These are phyloP conservation scores for Colletotrichum agaves DNA, from an alignment of 2,329 filamentous ascomycete genomes.

Conservation along the genomic window DNA sequence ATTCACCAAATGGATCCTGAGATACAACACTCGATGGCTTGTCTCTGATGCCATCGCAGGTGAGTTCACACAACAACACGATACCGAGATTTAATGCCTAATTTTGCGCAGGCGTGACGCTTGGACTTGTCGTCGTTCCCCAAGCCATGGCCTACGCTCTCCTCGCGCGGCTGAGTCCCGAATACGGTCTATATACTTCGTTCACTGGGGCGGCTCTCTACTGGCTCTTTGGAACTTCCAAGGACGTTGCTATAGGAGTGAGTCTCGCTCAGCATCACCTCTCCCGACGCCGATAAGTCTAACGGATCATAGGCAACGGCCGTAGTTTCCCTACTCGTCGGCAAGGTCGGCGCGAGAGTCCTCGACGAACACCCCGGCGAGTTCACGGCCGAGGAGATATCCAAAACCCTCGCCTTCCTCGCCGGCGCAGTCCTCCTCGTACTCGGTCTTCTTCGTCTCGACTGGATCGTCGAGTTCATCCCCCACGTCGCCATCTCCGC, in stretches of 20 bases:
- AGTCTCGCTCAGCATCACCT: slow-evolving; percentile 22
- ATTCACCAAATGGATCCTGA: slow-evolving; percentile 73
- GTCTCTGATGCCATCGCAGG: slow-evolving; percentile 79
- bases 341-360: slow-evolving; percentile 55
- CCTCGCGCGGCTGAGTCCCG: slow-evolving; percentile 72
- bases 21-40: slow-evolving; percentile 80
- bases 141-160: slow-evolving; percentile 85
- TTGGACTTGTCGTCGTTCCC: slow-evolving; percentile 78
- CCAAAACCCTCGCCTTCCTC: slow-evolving; percentile 60
- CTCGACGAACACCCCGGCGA: slow-evolving; percentile 47
- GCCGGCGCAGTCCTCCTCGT: slow-evolving; percentile 60
- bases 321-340: slow-evolving; percentile 62
- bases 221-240: slow-evolving; percentile 87
- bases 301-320: slow-evolving; percentile 62
- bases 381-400: slow-evolving; percentile 47
- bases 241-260: slow-evolving; percentile 83
- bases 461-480: slow-evolving; percentile 66
- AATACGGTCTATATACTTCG: slow-evolving; percentile 83
- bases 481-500: slow-evolving; percentile 63
- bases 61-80: slow-evolving; percentile 41
- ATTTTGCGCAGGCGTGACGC: slow-evolving; percentile 47
- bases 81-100: slow-evolving; percentile 11
- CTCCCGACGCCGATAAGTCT: neutral
- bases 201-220: slow-evolving; percentile 84
- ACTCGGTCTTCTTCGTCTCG: slow-evolving; percentile 60